These are phyloP conservation scores for Paraphaeosphaeria sporulosa DNA, from an alignment of 2,329 filamentous ascomycete genomes.

Conservation along the genomic window DNA sequence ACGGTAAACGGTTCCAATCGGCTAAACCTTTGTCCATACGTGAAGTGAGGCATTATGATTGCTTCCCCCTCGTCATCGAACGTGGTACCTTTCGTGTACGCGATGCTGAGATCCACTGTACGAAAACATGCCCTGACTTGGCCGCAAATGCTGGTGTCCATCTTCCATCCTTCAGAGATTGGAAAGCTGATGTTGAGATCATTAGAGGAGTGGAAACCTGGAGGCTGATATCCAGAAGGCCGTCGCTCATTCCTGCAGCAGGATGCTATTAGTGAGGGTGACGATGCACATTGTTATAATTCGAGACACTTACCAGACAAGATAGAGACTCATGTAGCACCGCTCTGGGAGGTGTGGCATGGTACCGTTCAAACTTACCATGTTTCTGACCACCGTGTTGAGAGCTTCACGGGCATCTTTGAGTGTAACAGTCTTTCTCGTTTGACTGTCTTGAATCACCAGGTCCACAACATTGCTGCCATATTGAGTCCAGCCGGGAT, in stretches of 20 bases:
- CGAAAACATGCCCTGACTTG: conserved; percentile 50
- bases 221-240: conserved; percentile 9
- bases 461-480: neutral
- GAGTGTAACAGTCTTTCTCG: conserved; percentile 3
- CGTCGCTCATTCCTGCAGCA: conserved; percentile 6
- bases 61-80: neutral
- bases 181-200: conserved; percentile 46
- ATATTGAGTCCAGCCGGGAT: neutral
- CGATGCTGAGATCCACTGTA: conserved; percentile 34
- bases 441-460: conserved; percentile 1
- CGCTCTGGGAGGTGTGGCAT: conserved; percentile 11
- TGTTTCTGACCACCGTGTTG: conserved; percentile 11
- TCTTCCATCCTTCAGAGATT: conserved; percentile 38
- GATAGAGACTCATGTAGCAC: conserved; percentile 6
- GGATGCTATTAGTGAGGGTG: neutral
- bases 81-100: conserved; percentile 26
- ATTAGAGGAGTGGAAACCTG: conserved; percentile 3
- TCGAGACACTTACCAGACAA: conserved; percentile 3
- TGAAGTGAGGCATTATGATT: conserved; percentile 3
- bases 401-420: conserved; percentile 10
- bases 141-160: conserved; percentile 43
- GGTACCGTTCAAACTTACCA: conserved; percentile 7
- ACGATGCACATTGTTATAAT: neutral
- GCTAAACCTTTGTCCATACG: conserved; percentile 8
- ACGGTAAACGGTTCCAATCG: conserved; percentile 11